A percentile compares a stretch with the other conserved stretches of the same genome.
Evolutionary conservation across 768 basidiomycete species (phyloP).

Genomic region (Obba rivulosa): DNA sequence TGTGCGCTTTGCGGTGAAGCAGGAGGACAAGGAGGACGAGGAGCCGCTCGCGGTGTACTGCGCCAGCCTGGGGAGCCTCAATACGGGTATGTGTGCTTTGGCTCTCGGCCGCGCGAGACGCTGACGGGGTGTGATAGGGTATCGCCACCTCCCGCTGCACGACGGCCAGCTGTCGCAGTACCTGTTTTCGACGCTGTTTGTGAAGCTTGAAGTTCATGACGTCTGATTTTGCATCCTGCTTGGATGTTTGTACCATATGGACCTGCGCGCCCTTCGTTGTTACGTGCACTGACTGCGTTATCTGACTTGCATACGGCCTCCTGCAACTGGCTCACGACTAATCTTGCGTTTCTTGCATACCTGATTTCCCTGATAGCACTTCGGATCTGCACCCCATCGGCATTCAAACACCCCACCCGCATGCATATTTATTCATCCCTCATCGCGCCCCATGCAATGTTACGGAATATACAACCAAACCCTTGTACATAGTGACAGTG

Average conservation of each 20-base stretch:
- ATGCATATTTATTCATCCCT: no score
- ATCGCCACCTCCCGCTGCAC: slow-evolving; percentile 84
- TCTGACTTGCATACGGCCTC: no score
- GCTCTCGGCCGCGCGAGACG: background rate
- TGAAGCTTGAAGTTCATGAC: slow-evolving; percentile 50
- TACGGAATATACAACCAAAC: background rate
- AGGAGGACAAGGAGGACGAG: slow-evolving; percentile 56
- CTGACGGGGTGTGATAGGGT: slow-evolving; percentile 46
- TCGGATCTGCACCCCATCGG: background rate
- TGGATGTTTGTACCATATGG: background rate
- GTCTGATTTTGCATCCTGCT: slow-evolving; percentile 10
- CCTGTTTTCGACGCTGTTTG: slow-evolving; percentile 91
- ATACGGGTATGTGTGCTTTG: slow-evolving; percentile 50
- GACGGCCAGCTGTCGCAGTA: slow-evolving; percentile 85
- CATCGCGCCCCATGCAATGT: background rate
- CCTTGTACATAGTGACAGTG: background rate
- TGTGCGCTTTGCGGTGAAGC: slow-evolving; percentile 69
- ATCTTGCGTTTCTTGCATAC: background rate
- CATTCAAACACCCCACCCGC: background rate
- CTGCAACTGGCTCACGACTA: no score
- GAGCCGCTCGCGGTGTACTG: slow-evolving; percentile 73
- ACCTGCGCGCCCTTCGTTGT: background rate
- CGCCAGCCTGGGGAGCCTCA: slow-evolving; percentile 62
- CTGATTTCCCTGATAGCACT: background rate
- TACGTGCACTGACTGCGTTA: no score